Conservation (phyloP, 192 early-diverging fungal species). For the Coemansia sp. region DNA sequence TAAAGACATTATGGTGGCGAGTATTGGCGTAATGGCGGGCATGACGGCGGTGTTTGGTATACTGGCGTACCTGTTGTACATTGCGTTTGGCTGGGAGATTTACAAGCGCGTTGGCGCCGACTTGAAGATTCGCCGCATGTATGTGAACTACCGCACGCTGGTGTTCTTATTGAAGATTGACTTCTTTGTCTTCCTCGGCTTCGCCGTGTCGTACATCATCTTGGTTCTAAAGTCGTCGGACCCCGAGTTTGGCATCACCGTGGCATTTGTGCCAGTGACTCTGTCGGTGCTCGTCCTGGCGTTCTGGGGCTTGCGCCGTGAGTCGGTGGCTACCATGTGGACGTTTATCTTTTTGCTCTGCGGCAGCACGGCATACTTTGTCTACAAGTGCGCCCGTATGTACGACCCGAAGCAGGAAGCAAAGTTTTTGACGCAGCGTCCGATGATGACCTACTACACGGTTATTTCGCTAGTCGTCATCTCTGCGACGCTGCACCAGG, state of each 20-base stretch:
- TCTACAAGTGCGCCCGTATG: slow-evolving; percentile 55
- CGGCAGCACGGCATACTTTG: slow-evolving; percentile 52
- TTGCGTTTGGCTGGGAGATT: slow-evolving; percentile 59
- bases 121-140: slow-evolving; percentile 60
- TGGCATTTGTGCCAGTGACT: slow-evolving; percentile 52
- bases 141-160: slow-evolving; percentile 53
- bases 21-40: slow-evolving; percentile 31
- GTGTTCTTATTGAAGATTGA: slow-evolving; percentile 58
- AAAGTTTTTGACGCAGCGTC: slow-evolving; percentile 45
- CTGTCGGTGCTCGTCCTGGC: slow-evolving; percentile 50
- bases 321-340: slow-evolving; percentile 47
- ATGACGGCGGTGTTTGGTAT: slow-evolving; percentile 40
- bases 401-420: slow-evolving; percentile 53
- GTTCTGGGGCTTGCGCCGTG: slow-evolving; percentile 51
- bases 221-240: slow-evolving; percentile 58
- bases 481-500: slow-evolving; percentile 48
- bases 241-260: slow-evolving; percentile 54
- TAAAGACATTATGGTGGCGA: slow-evolving; percentile 34
- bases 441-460: slow-evolving; percentile 58
- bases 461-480: slow-evolving; percentile 42
- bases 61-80: slow-evolving; percentile 56
- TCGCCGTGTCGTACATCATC: slow-evolving; percentile 62
- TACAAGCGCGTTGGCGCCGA: slow-evolving; percentile 62
- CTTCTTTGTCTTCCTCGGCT: slow-evolving; percentile 56
- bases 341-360: slow-evolving; percentile 46